These are phyloP conservation scores for Aspergillus steynii DNA, from an alignment of 495 filamentous ascomycete species.

Conservation along the genomic window DNA sequence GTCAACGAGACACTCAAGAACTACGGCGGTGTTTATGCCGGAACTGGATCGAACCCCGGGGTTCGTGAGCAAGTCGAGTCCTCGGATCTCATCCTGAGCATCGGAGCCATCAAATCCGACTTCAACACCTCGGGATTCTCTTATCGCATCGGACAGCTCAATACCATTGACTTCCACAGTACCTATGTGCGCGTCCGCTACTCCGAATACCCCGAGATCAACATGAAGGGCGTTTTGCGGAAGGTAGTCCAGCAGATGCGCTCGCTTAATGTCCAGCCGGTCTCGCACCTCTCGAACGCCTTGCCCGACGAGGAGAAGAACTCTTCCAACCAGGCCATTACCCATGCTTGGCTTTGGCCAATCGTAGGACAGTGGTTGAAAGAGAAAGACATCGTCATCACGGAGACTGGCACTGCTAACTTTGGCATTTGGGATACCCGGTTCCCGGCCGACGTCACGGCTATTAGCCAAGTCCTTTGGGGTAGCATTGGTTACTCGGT, in stretches of 20 bases:
- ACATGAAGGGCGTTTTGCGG: conserved; percentile 83
- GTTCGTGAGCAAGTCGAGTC: conserved; percentile 74
- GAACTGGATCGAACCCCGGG: conserved; percentile 69
- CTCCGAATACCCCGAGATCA: conserved; percentile 78
- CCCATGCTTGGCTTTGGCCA: conserved; percentile 86
- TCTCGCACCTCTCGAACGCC: conserved; percentile 51
- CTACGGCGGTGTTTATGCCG: conserved; percentile 87
- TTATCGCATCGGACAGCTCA: conserved; percentile 77
- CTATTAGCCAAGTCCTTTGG: conserved; percentile 85
- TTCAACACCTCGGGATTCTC: conserved; percentile 93
- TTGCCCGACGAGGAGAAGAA: conserved; percentile 54
- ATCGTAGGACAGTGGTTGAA: conserved; percentile 74
- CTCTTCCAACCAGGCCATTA: conserved; percentile 59
- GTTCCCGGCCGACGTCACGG: conserved; percentile 73
- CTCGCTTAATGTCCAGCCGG: conserved; percentile 51
- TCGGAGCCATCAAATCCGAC: conserved; percentile 84
- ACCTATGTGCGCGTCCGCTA: conserved; percentile 72
- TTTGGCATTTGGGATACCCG: conserved; percentile 89
- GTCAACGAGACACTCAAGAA: conserved; percentile 73
- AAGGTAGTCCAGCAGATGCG: conserved; percentile 65
- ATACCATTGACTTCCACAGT: conserved; percentile 87
- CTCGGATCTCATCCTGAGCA: conserved; percentile 78
- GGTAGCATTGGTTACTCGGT: conserved; percentile 85
- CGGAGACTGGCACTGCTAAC: conserved; percentile 86
- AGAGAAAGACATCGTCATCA: conserved; percentile 76